phyloP scores from a whole-genome alignment of 148 eudicot genomes.

The Rhododendron mucronatum region DNA sequence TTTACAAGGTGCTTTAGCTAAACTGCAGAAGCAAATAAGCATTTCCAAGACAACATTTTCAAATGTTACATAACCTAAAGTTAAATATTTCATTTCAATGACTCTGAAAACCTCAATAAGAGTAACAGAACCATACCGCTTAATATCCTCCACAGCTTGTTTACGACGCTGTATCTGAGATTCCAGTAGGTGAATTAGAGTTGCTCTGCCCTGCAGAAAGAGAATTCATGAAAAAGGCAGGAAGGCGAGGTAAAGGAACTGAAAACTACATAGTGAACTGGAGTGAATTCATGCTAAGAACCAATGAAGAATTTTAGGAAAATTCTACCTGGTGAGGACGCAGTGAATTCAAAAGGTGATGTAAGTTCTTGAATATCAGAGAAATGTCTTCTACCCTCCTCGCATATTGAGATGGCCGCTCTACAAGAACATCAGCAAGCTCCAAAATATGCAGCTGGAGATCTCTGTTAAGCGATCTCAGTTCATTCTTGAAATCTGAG shows the following conservation, averaged over 20 bases:
- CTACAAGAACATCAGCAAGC: constrained; percentile 89
- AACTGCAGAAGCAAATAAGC: not conserved
- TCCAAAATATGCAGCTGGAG: constrained; percentile 86
- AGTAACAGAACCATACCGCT: constrained; percentile 39
- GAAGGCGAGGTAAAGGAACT: not conserved
- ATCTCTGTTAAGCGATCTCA: constrained; percentile 80
- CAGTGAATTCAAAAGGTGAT: constrained; percentile 84
- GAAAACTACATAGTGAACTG: not conserved
- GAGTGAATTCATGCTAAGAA: not conserved
- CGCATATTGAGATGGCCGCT: constrained; percentile 92
- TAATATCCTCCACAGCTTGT: constrained; percentile 93
- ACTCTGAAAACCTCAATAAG: not conserved
- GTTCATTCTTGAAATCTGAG: constrained; percentile 80
- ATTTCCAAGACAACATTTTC: not conserved
- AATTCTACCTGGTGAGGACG: constrained; percentile 86
- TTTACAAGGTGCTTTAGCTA: not conserved
- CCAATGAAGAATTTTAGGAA: not conserved
- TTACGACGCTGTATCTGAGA: constrained; percentile 86
- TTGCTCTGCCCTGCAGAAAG: constrained; percentile 74
- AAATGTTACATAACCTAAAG: not conserved
- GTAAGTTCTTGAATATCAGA: constrained; percentile 78
- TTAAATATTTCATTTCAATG: not conserved
- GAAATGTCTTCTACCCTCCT: constrained; percentile 95
- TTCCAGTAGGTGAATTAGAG: constrained; percentile 78
- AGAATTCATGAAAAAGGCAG: not conserved